phyloP scores from a whole-genome alignment of 768 basidiomycete species.

The Amanita pallidorosea region DNA sequence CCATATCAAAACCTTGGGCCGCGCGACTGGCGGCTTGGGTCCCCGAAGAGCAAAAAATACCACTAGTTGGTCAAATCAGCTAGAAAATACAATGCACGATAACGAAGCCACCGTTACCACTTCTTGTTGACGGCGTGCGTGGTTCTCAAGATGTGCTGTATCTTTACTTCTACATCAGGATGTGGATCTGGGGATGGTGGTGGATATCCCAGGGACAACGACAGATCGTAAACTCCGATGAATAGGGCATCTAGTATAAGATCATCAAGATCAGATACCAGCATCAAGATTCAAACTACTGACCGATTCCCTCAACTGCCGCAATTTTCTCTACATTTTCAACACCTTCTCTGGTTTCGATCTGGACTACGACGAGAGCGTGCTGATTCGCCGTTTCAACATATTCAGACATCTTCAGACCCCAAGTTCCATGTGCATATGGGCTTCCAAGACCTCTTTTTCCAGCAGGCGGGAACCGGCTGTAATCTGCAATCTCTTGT shows the following conservation, averaged over 20 bases:
- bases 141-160: constrained; percentile 39
- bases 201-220: constrained; percentile 48
- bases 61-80: constrained; percentile 19
- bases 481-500: constrained; percentile 40
- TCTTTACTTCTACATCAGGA: constrained; percentile 48
- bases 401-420: constrained; percentile 39
- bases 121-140: constrained; percentile 51
- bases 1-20: constrained; percentile 44
- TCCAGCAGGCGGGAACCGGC: constrained; percentile 52
- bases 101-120: constrained; percentile 29
- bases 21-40: constrained; percentile 31
- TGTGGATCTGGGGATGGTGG: constrained; percentile 56
- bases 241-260: constrained; percentile 24
- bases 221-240: constrained; percentile 63
- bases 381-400: constrained; percentile 42
- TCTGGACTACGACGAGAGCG: constrained; percentile 52
- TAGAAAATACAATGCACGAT: not conserved
- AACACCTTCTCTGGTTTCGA: constrained; percentile 52
- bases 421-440: constrained; percentile 51
- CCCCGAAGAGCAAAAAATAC: constrained; percentile 37
- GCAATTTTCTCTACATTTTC: constrained; percentile 51
- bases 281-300: constrained; percentile 9
- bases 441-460: constrained; percentile 57
- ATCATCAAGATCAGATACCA: constrained; percentile 5
- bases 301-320: constrained; percentile 51